Evolutionary conservation across 306 rosid genomes (phyloP), one percentile per base, ranked within the genome.

Genomic region (Quercus bicolor): DNA sequence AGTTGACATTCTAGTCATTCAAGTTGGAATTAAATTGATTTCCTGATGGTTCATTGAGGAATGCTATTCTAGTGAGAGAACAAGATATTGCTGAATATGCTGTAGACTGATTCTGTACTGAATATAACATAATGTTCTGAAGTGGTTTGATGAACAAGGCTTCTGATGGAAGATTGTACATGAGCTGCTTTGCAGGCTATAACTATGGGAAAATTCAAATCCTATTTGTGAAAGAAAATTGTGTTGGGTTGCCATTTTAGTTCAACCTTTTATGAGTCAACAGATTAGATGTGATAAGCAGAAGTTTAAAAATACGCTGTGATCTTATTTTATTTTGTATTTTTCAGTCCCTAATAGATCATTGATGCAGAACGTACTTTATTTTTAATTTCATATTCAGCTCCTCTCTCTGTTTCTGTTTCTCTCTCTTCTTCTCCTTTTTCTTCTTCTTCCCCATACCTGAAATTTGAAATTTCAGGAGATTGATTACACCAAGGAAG

Each of bases 401-500:
- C 65, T 59, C 65, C 13, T 11, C 31, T 59, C 45, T 31, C 21
- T 29, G 5, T 31, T 43, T 65, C 23, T 19, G 8, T 3, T 21
- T 33, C 24, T 18, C 1, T 18, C 24, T 2, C 24, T 19, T 15
- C 15, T 28, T 62, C 14, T 26, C 3, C 19, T 37, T 37, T 7
- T 37, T 37, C 43, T 37, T 37, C 43, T 34, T 37, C 76, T 66
- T 20, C 51, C 34, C 73, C 60, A 68, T 72, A 53, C 51, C 9
- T 11, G 37, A 16, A 64, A n/a, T n/a, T 15, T 73, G 70, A 18
- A 54, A 75, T 82, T 86, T 87, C 98, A 95, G 99, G 99, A 95
- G 89, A 95, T 95, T 82, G 99, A 95, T 87, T 95, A 95, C 89
- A 95, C 96, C 84, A 93, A 90, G 93, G 99, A 95, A 89, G 99